Evolutionary conservation across 371 early-diverging fungal species (phyloP).

Genomic region (Mucor indicus): DNA sequence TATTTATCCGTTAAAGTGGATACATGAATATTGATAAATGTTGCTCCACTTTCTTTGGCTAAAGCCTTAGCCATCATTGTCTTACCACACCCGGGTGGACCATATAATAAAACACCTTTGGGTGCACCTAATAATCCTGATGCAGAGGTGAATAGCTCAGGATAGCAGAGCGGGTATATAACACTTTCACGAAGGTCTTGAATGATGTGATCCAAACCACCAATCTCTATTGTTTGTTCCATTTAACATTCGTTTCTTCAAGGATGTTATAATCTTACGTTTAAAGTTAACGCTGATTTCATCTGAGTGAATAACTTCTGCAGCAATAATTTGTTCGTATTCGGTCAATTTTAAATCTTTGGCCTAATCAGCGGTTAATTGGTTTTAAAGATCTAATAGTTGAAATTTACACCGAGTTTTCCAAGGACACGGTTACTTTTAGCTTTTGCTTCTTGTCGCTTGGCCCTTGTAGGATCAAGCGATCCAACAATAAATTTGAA

Average conservation of each 20-base stretch:
- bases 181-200: slow-evolving; percentile 90
- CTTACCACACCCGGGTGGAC: slow-evolving; percentile 97
- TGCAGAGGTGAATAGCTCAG: slow-evolving; percentile 82
- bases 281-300: slow-evolving; percentile 85
- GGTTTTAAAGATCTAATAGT: neutral
- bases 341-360: slow-evolving; percentile 79
- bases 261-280: slow-evolving; percentile 60
- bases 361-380: slow-evolving; percentile 25
- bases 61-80: slow-evolving; percentile 98
- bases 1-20: slow-evolving; percentile 97
- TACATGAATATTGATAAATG: slow-evolving; percentile 93
- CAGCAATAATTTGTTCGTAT: slow-evolving; percentile 92
- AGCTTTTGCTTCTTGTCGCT: slow-evolving; percentile 70
- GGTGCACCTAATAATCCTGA: slow-evolving; percentile 90
- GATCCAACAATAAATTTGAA: slow-evolving; percentile 75
- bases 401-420: slow-evolving; percentile 65
- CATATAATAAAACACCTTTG: slow-evolving; percentile 92
- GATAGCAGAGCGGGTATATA: slow-evolving; percentile 91
- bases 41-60: slow-evolving; percentile 93
- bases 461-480: slow-evolving; percentile 72
- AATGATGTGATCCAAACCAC: slow-evolving; percentile 91
- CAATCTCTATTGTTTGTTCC: slow-evolving; percentile 63
- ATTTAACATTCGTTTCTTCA: neutral
- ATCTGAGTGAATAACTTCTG: slow-evolving; percentile 91
- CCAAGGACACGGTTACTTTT: slow-evolving; percentile 69